These are phyloP conservation scores for Colletotrichum salicis DNA, from an alignment of 2,329 filamentous ascomycete genomes.

Conservation along the genomic window DNA sequence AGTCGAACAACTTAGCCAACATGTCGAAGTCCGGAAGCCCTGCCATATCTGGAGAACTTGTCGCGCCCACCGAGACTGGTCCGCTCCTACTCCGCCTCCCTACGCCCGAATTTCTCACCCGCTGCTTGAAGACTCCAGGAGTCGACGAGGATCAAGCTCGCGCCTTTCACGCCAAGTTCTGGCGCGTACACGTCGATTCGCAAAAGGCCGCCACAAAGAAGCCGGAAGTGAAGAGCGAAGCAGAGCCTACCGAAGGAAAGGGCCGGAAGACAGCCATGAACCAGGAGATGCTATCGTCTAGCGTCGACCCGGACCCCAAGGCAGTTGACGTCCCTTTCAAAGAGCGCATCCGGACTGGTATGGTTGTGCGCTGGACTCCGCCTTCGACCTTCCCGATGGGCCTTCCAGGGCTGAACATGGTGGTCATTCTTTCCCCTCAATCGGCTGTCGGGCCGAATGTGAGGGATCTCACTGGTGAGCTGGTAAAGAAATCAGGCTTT, in stretches of 20 bases:
- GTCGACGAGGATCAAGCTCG: constrained; percentile 51
- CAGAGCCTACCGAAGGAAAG: neutral
- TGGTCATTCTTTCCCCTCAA: constrained; percentile 46
- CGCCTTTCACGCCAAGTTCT: constrained; percentile 55
- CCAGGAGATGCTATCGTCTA: constrained; percentile 37
- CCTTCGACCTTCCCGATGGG: constrained; percentile 29
- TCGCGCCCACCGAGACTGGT: constrained; percentile 55
- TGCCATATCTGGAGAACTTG: constrained; percentile 43
- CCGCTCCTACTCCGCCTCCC: constrained; percentile 53
- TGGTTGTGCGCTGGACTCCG: constrained; percentile 50
- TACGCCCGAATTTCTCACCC: constrained; percentile 50
- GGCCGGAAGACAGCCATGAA: neutral
- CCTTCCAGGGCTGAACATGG: constrained; percentile 41
- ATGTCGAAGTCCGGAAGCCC: constrained; percentile 51
- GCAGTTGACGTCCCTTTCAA: constrained; percentile 46
- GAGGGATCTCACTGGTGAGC: constrained; percentile 37
- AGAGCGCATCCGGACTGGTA: constrained; percentile 53
- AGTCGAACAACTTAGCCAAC: neutral
- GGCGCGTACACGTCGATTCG: constrained; percentile 55
- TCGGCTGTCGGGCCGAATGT: constrained; percentile 35
- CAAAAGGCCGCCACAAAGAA: constrained; percentile 33
- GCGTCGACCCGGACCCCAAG: constrained; percentile 43
- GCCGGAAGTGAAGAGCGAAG: neutral
- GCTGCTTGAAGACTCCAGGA: constrained; percentile 50
- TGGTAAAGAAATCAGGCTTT: constrained; percentile 28